Percentiles rank a stretch among this genome's conserved stretches.
These are phyloP conservation scores for Trypanosomatidae sp. DNA, from an alignment of 208 protist genomes.

Conservation along the genomic window DNA sequence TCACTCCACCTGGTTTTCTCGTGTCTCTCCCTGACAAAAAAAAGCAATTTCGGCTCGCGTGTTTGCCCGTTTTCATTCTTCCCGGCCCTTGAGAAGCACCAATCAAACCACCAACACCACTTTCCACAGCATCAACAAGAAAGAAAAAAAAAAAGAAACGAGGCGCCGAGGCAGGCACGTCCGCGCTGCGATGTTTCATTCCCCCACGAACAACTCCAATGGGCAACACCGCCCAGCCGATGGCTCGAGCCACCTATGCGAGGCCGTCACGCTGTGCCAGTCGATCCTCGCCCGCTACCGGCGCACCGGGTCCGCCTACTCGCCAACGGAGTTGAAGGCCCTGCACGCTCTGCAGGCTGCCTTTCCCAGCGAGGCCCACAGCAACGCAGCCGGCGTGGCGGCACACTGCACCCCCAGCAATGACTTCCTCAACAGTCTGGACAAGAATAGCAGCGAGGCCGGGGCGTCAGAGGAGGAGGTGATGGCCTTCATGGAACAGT, in stretches of 20 bases:
- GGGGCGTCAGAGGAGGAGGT: slow-evolving; percentile 10
- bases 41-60: no score
- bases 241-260: slow-evolving; percentile 62
- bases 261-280: slow-evolving; percentile 71
- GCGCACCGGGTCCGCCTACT: slow-evolving; percentile 40
- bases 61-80: no score
- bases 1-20: no score
- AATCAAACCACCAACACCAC: no score
- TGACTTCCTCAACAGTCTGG: slow-evolving; percentile 11
- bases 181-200: not conserved
- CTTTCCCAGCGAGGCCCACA: not conserved
- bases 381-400: not conserved
- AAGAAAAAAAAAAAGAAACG: no score
- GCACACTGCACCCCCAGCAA: not conserved
- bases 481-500: slow-evolving; percentile 37
- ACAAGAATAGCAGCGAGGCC: not conserved
- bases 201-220: not conserved
- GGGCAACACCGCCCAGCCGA: slow-evolving; percentile 17
- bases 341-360: slow-evolving; percentile 19
- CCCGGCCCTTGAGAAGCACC: no score
- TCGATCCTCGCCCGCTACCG: slow-evolving; percentile 74
- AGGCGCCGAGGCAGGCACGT: no score
- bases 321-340: slow-evolving; percentile 48
- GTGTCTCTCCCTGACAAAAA: no score
- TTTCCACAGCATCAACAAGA: no score